Evolutionary conservation across 2,329 filamentous ascomycete species (phyloP), one percentile per base, ranked within the genome.

Genomic region (Calonectria leucothoes): DNA sequence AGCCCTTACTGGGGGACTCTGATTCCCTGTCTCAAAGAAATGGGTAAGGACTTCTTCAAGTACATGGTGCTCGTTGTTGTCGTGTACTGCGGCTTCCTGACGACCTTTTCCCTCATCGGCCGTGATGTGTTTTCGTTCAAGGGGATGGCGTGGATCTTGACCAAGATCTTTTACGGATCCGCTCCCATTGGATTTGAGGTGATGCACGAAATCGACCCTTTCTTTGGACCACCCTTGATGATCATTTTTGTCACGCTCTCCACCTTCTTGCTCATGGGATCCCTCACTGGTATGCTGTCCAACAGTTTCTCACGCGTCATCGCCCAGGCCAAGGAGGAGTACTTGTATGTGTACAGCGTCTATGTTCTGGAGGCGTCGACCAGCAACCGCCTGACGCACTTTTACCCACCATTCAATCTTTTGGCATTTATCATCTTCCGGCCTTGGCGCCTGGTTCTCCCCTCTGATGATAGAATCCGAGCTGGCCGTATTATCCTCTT

Each of bases 11-110:
- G 97, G 89, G 96, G 95, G 51, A 97, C 94, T 0, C 84, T 97
- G 63, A 96, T 98, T 73, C 96, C 95, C 0, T 97, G 96, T 76
- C 88, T 98, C 65, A 97, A 97, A 82, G 95, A 96, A 82, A 98
- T 98, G 96, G 94, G 94, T 48, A 96, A 96, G 84, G 95, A 98
- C 82, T 98, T 98, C 82, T 84, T 96, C 83, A 96, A 96, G 81
- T 98, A 97, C 82, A 90, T 92, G 84, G 93, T 94, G 1, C 89
- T 96, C 31, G 94, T 97, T 52, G 87, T 95, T 61, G 93, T 98
- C 68, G 86, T 98, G 66, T 98, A 98, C 82, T 86, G 97, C 61
- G 95, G 95, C 59, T 98, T 98, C 84, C 86, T 98, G 39, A 98
- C 96, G 0, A 98, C 95, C 0, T 96, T 96, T 79, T 93, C 93